A percentile compares a stretch with the other conserved stretches of the same genome.
Conservation (phyloP, 352 stramenopile species). For the Globisporangium nunn region DNA sequence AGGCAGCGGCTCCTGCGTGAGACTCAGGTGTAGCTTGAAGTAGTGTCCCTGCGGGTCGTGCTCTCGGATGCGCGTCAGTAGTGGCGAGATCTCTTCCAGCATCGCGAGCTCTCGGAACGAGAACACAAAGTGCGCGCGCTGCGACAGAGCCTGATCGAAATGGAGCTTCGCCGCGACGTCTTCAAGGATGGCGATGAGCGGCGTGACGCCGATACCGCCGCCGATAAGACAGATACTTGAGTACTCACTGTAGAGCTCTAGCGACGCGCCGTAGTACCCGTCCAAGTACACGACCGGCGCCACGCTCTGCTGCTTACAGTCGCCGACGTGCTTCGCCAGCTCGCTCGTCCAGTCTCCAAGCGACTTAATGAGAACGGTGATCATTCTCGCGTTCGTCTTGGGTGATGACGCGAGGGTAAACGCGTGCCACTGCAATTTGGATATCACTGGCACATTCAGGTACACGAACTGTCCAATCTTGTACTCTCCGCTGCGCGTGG, state of each 20-base stretch:
- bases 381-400: constrained; percentile 2
- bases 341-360: constrained; percentile 19
- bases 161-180: constrained; percentile 21
- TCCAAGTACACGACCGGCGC: constrained; percentile 23
- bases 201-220: constrained; percentile 21
- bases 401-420: constrained; percentile 24
- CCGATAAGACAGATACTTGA: constrained; percentile 16
- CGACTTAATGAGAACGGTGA: constrained; percentile 22
- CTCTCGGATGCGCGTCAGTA: constrained; percentile 19
- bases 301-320: constrained; percentile 16
- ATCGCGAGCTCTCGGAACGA: constrained; percentile 30
- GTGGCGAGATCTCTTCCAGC: constrained; percentile 24
- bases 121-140: constrained; percentile 29
- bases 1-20: constrained; percentile 11
- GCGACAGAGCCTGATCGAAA: constrained; percentile 3
- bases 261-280: constrained; percentile 19
- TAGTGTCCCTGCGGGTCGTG: constrained; percentile 19
- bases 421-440: constrained; percentile 27
- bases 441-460: constrained; percentile 22
- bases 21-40: constrained; percentile 19
- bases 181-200: constrained; percentile 23
- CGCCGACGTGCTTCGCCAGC: constrained; percentile 10
- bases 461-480: constrained; percentile 21
- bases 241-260: constrained; percentile 20
- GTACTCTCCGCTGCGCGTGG: constrained; percentile 9